These are phyloP conservation scores for Rhodotorula diobovata DNA, from an alignment of 768 basidiomycete species.

Conservation along the genomic window DNA sequence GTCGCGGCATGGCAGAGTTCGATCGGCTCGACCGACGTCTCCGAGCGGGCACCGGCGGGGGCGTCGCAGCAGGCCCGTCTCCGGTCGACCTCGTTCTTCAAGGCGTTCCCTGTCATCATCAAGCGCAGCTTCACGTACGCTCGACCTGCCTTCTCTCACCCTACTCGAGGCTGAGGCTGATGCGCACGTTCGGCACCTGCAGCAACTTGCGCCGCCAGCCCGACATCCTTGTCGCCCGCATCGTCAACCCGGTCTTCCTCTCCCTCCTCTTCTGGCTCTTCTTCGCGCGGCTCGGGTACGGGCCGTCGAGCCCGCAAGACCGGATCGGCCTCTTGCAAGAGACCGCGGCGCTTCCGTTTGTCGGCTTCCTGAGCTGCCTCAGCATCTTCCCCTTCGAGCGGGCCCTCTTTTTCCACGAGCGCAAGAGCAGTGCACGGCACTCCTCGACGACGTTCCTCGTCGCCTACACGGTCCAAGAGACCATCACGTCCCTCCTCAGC, in stretches of 20 bases:
- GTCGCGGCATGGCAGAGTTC: constrained; percentile 9
- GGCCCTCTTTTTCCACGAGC: constrained; percentile 51
- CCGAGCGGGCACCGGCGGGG: too few relatives aligned
- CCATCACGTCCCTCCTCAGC: constrained; percentile 46
- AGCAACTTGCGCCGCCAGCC: constrained; percentile 40
- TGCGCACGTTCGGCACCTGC: not conserved
- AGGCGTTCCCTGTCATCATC: constrained; percentile 39
- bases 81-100: constrained; percentile 12
- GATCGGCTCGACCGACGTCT: too few relatives aligned
- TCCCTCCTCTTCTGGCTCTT: constrained; percentile 41
- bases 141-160: too few relatives aligned
- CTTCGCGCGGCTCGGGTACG: constrained; percentile 35
- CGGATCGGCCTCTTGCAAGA: constrained; percentile 41
- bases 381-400: constrained; percentile 53
- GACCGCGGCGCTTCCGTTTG: constrained; percentile 34
- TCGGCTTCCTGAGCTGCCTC: constrained; percentile 46
- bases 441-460: constrained; percentile 49
- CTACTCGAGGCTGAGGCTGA: not conserved
- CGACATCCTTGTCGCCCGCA: constrained; percentile 37
- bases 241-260: constrained; percentile 38
- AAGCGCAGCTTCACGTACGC: constrained; percentile 31
- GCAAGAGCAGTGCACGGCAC: constrained; percentile 49
- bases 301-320: constrained; percentile 29
- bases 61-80: not conserved
- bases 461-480: constrained; percentile 48